These are phyloP conservation scores for Metschnikowia cerradonensis DNA, from an alignment of 805 yeast species.

Conservation along the genomic window DNA sequence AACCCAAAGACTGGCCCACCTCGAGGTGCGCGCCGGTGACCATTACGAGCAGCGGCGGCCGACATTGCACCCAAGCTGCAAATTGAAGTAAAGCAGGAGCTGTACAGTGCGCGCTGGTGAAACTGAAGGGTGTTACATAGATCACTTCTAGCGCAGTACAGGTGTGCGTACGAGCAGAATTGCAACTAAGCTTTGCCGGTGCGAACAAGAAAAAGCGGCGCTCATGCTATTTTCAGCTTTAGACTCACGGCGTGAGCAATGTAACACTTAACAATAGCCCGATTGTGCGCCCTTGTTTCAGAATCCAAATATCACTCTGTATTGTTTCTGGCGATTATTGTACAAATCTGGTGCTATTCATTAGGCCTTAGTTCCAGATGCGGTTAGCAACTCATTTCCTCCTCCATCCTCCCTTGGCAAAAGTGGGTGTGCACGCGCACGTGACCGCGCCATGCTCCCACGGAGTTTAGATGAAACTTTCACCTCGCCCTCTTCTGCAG, in stretches of 20 bases:
- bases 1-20: background rate
- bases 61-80: conserved; percentile 3
- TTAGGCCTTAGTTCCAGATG: background rate
- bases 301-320: background rate
- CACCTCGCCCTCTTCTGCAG: background rate
- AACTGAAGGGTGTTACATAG: conserved; percentile 1
- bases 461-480: background rate
- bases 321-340: background rate
- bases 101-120: conserved; percentile 4
- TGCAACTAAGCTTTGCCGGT: background rate
- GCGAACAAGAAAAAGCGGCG: background rate
- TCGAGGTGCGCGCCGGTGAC: conserved; percentile 2
- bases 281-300: background rate
- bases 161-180: background rate
- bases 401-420: background rate
- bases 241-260: background rate
- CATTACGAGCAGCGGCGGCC: background rate
- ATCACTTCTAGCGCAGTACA: conserved; percentile 4
- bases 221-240: background rate
- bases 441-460: background rate
- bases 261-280: background rate
- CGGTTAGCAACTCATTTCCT: background rate
- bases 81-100: conserved; percentile 1
- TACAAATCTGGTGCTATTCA: background rate
- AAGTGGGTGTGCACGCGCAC: background rate